Evolutionary conservation across 2,329 filamentous ascomycete genomes (phyloP).

Genomic region (Botrytis aclada): DNA sequence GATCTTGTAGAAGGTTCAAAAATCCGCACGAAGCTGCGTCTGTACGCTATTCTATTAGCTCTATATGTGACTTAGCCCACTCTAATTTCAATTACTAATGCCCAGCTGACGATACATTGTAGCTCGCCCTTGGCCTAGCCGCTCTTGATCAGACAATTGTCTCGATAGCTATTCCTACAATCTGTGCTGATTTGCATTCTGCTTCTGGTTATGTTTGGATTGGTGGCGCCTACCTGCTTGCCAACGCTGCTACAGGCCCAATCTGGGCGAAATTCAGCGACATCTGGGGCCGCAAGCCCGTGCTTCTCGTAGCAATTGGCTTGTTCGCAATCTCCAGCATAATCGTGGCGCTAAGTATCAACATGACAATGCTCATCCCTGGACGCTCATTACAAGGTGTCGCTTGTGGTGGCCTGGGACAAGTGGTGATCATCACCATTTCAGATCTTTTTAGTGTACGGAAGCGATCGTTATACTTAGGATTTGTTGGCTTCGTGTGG

Average conservation of each 20-base stretch:
- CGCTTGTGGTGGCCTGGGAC: conserved; percentile 52
- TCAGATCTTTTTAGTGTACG: conserved; percentile 60
- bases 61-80: conserved; percentile 28
- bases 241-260: conserved; percentile 52
- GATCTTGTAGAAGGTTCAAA: conserved; percentile 25
- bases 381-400: conserved; percentile 61
- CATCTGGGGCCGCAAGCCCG: conserved; percentile 1
- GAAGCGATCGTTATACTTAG: conserved; percentile 58
- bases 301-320: not conserved
- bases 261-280: conserved; percentile 15
- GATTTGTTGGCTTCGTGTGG: conserved; percentile 59
- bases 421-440: conserved; percentile 1
- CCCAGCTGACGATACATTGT: not conserved
- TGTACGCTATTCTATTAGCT: conserved; percentile 29
- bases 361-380: conserved; percentile 59
- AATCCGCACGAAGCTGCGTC: conserved; percentile 31
- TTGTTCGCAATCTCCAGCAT: conserved; percentile 40
- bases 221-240: conserved; percentile 45
- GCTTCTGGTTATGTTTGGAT: conserved; percentile 52
- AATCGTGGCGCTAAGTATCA: conserved; percentile 54
- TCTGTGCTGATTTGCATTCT: conserved; percentile 43
- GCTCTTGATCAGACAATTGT: conserved; percentile 40
- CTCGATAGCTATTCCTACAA: conserved; percentile 42
- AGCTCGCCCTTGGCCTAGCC: conserved; percentile 26
- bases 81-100: not conserved